Conservation (phyloP, 257 asterid genomes). For the Fraxinus cuspidata region DNA sequence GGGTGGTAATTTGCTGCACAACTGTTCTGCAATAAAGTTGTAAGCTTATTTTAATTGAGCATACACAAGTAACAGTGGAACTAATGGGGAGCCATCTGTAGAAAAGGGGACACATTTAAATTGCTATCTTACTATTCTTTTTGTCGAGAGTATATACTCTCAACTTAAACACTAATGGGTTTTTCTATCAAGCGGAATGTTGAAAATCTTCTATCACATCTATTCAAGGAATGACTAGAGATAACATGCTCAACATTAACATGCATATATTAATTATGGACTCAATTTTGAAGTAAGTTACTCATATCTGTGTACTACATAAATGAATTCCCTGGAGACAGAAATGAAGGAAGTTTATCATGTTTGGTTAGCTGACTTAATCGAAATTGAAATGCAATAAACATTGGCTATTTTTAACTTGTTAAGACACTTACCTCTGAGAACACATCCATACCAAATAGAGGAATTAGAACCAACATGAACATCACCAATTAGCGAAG, state of each 20-base stretch:
- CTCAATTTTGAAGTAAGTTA: neutral
- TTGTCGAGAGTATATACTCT: neutral
- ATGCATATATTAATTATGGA: neutral
- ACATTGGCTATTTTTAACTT: constrained; percentile 20
- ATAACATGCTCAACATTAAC: constrained; percentile 1
- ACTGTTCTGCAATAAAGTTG: too few relatives aligned
- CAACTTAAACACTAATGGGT: neutral
- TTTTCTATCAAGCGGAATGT: neutral
- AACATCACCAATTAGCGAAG: constrained; percentile 81
- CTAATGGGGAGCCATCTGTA: neutral
- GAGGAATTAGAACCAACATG: constrained; percentile 72
- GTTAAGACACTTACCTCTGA: constrained; percentile 62
- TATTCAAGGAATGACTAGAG: constrained; percentile 9
- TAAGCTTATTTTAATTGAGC: too few relatives aligned
- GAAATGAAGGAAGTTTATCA: neutral
- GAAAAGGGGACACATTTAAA: constrained; percentile 2
- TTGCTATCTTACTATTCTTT: neutral
- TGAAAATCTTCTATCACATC: constrained; percentile 6
- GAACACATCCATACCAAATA: constrained; percentile 93
- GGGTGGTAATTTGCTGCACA: neutral
- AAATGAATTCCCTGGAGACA: neutral
- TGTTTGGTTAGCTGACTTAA: neutral
- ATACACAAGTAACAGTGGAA: neutral
- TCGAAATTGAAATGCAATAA: neutral
- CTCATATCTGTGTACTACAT: neutral